Percentiles rank a stretch among this genome's conserved stretches.
Conservation (phyloP, 2,329 filamentous ascomycete species). For the Aspergillus chevalieri region DNA sequence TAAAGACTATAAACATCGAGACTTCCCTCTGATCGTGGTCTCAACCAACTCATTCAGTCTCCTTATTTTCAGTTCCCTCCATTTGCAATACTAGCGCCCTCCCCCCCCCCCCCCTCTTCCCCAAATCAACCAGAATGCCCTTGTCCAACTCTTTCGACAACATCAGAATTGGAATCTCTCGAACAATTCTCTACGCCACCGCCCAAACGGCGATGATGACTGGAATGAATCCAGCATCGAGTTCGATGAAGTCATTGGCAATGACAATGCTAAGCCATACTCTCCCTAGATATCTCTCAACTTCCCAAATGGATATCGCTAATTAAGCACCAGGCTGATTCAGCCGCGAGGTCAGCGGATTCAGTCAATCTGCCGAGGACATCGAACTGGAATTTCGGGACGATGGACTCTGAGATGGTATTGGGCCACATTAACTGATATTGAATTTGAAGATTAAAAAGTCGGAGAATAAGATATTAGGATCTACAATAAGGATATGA, state of each 20-base stretch:
- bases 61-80: neutral
- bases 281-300: neutral
- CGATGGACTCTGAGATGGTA: neutral
- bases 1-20: neutral
- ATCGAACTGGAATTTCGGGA: neutral
- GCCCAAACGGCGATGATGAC: neutral
- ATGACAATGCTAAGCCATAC: neutral
- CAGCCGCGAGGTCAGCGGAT: neutral
- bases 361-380: neutral
- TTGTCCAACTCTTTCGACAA: neutral
- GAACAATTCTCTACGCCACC: neutral
- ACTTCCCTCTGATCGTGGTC: neutral
- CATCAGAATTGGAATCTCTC: neutral
- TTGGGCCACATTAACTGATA: too few relatives aligned
- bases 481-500: too few relatives aligned
- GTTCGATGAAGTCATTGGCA: neutral
- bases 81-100: neutral
- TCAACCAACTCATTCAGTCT: neutral
- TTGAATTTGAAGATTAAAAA: too few relatives aligned
- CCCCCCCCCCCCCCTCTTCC: too few relatives aligned
- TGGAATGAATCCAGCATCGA: neutral
- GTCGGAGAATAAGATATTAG: too few relatives aligned
- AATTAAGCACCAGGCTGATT: neutral
- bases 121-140: neutral
- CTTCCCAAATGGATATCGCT: neutral